A percentile compares a stretch with the other conserved stretches of the same genome.
phyloP scores from a whole-genome alignment of 169 alveolate species.

The Eimeria maxima region DNA sequence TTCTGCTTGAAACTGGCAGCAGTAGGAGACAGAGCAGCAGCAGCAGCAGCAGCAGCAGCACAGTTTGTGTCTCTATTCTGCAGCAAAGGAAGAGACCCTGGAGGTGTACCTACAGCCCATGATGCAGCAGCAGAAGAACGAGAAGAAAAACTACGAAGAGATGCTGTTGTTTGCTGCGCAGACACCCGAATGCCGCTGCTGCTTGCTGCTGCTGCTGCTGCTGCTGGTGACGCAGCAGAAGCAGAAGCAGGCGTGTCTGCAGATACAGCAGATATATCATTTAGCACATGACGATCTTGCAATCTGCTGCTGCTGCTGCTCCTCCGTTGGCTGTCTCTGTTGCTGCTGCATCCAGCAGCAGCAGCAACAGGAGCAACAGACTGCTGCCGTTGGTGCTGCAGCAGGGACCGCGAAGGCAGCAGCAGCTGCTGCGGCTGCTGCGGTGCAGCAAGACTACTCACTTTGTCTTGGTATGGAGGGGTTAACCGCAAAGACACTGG shows the following conservation, averaged over 20 bases:
- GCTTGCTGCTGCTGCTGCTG: too few species aligned
- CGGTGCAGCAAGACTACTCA: neutral
- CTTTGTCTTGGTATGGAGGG: too few species aligned
- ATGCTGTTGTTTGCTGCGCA: too few species aligned
- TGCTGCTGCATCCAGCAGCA: neutral
- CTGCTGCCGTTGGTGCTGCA: neutral
- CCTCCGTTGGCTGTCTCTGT: too few species aligned
- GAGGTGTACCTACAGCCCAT: neutral
- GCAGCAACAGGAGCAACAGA: slow-evolving; percentile 16
- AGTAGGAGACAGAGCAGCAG: neutral
- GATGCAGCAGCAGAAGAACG: neutral
- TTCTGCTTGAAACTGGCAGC: neutral
- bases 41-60: slow-evolving; percentile 27
- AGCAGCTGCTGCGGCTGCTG: neutral
- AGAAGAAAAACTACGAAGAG: neutral
- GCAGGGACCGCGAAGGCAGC: neutral
- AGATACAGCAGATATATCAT: too few species aligned
- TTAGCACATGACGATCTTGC: too few species aligned
- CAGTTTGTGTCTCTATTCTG: too few species aligned
- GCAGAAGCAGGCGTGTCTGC: too few species aligned
- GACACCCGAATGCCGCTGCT: too few species aligned
- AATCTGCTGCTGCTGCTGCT: too few species aligned
- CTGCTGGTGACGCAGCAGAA: too few species aligned
- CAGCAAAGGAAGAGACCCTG: too few species aligned
- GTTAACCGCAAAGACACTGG: neutral